phyloP scores from a whole-genome alignment of 208 protist species.

The Leishmania arabica region DNA sequence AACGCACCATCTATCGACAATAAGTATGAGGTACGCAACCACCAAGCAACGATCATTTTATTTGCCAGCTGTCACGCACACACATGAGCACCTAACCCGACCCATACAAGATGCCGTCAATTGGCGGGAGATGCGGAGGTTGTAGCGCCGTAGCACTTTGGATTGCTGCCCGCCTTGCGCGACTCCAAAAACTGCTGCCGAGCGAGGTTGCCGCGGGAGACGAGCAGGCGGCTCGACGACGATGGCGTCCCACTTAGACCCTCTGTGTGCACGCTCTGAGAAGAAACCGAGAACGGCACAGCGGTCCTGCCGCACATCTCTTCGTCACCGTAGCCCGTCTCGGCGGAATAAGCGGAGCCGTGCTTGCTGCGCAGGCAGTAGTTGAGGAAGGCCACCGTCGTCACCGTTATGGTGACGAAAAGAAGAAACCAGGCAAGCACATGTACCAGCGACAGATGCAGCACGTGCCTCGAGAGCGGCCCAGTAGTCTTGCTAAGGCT shows the following conservation, averaged over 20 bases:
- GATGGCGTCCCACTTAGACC: constrained; percentile 12
- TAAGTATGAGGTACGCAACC: neutral
- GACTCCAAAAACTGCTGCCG: constrained; percentile 73
- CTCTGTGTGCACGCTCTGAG: constrained; percentile 4
- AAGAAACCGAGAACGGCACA: constrained; percentile 1
- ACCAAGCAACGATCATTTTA: neutral
- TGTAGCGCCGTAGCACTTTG: constrained; percentile 26
- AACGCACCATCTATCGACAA: neutral
- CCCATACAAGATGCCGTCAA: constrained; percentile 2
- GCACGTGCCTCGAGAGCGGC: constrained; percentile 26
- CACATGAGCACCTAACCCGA: neutral
- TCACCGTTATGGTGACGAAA: constrained; percentile 39
- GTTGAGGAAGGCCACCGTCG: constrained; percentile 47
- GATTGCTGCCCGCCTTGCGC: constrained; percentile 27
- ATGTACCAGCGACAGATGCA: constrained; percentile 28
- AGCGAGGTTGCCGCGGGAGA: constrained; percentile 55
- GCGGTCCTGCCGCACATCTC: constrained; percentile 28
- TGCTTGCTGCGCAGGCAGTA: constrained; percentile 46
- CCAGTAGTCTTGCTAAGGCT: constrained; percentile 14
- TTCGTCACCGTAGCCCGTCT: constrained; percentile 15
- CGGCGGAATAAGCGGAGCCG: constrained; percentile 11
- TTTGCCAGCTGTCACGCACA: neutral
- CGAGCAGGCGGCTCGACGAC: constrained; percentile 24
- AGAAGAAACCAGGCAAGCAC: constrained; percentile 42
- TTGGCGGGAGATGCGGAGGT: neutral